Conservation (phyloP, 768 basidiomycete genomes). For the Pleurotus eryngii region DNA sequence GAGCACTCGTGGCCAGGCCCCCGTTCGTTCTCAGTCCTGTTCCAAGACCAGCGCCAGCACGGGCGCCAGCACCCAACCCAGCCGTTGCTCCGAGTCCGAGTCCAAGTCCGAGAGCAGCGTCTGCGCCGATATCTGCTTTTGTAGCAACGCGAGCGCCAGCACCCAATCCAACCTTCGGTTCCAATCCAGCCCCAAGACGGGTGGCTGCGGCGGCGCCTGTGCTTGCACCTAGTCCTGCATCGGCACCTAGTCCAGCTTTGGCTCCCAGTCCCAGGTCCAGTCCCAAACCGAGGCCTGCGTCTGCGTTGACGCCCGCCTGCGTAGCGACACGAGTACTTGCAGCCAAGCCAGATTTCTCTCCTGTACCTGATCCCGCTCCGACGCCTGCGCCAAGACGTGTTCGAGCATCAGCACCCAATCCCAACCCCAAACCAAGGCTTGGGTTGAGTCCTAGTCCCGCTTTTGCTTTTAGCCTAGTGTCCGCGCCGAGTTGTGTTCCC, state of each 20-base stretch:
- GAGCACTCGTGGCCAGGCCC: neutral
- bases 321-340: neutral
- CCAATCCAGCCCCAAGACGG: neutral
- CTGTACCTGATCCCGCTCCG: neutral
- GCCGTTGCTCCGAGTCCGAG: neutral
- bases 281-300: neutral
- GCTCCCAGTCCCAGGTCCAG: neutral
- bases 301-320: neutral
- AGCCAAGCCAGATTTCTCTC: neutral
- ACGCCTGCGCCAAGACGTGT: neutral
- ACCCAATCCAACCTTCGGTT: neutral
- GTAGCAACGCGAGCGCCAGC: neutral
- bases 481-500: neutral
- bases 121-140: neutral
- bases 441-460: neutral
- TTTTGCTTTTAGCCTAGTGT: neutral
- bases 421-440: neutral
- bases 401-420: neutral
- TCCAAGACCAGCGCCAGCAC: neutral
- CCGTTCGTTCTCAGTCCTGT: neutral
- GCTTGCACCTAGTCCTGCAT: neutral
- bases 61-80: neutral
- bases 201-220: neutral
- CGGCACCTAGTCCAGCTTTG: neutral
- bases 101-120: neutral